Evolutionary conservation across 129 eudicot genomes (phyloP).

Genomic region (Flaveria ramosissima): DNA sequence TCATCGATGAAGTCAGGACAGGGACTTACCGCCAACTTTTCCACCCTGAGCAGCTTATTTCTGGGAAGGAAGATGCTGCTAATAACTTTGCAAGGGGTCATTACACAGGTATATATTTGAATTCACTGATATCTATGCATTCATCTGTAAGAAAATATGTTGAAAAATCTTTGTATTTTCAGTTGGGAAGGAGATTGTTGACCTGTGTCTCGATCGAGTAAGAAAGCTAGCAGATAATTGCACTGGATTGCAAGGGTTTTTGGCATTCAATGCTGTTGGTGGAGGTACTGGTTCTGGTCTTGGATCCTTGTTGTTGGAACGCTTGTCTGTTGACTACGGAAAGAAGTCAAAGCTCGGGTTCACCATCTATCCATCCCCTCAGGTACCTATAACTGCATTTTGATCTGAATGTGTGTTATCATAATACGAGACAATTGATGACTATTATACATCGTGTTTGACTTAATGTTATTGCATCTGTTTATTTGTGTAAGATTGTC

Average conservation of each 20-base stretch:
- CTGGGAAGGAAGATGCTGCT: too few relatives aligned
- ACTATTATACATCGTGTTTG: neutral
- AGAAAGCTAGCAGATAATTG: slow-evolving; percentile 97
- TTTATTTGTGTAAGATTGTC: neutral
- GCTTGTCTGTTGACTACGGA: slow-evolving; percentile 97
- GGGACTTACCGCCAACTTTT: too few relatives aligned
- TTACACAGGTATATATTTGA: neutral
- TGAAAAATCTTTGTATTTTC: slow-evolving; percentile 18
- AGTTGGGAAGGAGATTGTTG: slow-evolving; percentile 97
- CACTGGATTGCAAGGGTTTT: slow-evolving; percentile 96
- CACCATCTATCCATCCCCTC: slow-evolving; percentile 98
- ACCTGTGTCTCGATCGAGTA: slow-evolving; percentile 84
- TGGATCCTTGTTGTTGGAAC: slow-evolving; percentile 94
- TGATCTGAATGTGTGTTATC: neutral
- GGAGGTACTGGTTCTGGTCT: slow-evolving; percentile 99
- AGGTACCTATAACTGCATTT: slow-evolving; percentile 46
- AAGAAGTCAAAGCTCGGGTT: slow-evolving; percentile 98
- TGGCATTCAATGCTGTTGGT: slow-evolving; percentile 95
- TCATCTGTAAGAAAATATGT: neutral
- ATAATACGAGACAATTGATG: neutral
- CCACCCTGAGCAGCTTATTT: too few relatives aligned
- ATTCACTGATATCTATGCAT: neutral
- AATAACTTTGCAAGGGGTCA: too few relatives aligned
- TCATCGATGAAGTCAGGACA: too few relatives aligned
- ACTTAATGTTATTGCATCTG: neutral